Conservation (phyloP, 257 asterid genomes). For the Capsicum pubescens region DNA sequence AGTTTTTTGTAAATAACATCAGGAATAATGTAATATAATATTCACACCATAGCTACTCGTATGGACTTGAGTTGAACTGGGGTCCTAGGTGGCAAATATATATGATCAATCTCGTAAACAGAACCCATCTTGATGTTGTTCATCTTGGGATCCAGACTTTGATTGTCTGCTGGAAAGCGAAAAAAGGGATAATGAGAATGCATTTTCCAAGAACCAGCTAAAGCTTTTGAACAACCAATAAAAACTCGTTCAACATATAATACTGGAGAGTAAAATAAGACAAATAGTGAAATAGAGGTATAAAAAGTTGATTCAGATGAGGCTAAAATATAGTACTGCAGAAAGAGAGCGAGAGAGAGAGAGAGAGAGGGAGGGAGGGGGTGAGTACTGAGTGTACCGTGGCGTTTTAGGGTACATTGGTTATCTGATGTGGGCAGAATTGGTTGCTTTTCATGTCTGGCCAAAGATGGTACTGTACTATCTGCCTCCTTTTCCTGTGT, state of each 20-base stretch:
- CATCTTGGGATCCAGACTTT: slow-evolving; percentile 19
- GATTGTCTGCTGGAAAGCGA: slow-evolving; percentile 26
- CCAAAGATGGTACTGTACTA: slow-evolving; percentile 29
- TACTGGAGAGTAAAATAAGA: background rate
- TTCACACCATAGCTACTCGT: slow-evolving; percentile 75
- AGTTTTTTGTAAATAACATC: background rate
- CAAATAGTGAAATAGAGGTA: background rate
- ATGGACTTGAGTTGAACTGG: slow-evolving; percentile 77
- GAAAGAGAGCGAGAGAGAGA: background rate
- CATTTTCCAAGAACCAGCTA: background rate
- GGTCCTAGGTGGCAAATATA: slow-evolving; percentile 64
- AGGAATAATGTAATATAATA: background rate
- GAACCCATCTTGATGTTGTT: slow-evolving; percentile 52
- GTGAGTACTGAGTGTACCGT: slow-evolving; percentile 6
- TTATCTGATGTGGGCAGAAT: slow-evolving; percentile 23
- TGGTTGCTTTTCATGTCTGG: slow-evolving; percentile 35
- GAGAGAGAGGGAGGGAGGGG: background rate
- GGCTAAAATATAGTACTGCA: background rate
- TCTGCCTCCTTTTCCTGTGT: slow-evolving; percentile 44
- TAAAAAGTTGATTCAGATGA: background rate
- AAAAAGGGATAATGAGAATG: slow-evolving; percentile 6
- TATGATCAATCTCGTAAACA: slow-evolving; percentile 77
- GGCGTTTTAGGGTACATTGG: slow-evolving; percentile 34
- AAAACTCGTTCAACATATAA: background rate
- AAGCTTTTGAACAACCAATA: slow-evolving; percentile 11